These are phyloP conservation scores for Ailanthus altissimus DNA, from an alignment of 345 rosid genomes.

Conservation along the genomic window DNA sequence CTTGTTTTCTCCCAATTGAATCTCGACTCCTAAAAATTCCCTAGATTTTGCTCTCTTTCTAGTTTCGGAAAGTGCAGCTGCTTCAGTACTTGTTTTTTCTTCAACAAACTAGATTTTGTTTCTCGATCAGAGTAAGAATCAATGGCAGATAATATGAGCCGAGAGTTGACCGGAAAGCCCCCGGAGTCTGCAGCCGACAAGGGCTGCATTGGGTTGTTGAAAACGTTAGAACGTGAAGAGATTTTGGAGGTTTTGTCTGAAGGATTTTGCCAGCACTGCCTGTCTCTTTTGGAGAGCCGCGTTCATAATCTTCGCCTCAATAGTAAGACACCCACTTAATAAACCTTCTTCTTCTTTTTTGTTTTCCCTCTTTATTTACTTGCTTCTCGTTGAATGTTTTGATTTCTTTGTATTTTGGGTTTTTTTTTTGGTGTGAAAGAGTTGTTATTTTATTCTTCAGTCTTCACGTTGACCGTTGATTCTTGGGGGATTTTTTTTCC, in stretches of 20 bases:
- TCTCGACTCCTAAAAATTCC: too few relatives aligned
- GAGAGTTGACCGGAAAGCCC: not conserved
- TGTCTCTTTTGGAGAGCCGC: constrained; percentile 17
- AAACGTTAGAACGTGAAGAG: constrained; percentile 25
- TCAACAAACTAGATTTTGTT: too few relatives aligned
- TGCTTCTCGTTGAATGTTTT: not conserved
- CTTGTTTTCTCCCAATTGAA: too few relatives aligned
- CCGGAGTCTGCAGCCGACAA: not conserved
- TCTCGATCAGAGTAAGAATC: not conserved
- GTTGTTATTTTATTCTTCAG: too few relatives aligned
- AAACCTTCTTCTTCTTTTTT: not conserved
- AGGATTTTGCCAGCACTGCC: constrained; percentile 38
- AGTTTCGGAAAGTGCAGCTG: too few relatives aligned
- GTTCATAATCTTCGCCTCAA: constrained; percentile 9
- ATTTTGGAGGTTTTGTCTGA: constrained; percentile 31
- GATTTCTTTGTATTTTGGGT: not conserved
- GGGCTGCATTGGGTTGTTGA: constrained; percentile 8
- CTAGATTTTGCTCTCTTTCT: too few relatives aligned
- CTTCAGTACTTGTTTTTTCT: too few relatives aligned
- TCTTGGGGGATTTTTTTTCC: too few relatives aligned
- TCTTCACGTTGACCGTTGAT: too few relatives aligned
- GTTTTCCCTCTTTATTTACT: not conserved
- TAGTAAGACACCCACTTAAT: constrained; percentile 13
- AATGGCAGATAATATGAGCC: not conserved
- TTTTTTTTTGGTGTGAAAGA: not conserved